A percentile compares a stretch with the other conserved stretches of the same genome.
phyloP scores from a whole-genome alignment of 2,329 filamentous ascomycete species.

The Cyphellophora europaea region DNA sequence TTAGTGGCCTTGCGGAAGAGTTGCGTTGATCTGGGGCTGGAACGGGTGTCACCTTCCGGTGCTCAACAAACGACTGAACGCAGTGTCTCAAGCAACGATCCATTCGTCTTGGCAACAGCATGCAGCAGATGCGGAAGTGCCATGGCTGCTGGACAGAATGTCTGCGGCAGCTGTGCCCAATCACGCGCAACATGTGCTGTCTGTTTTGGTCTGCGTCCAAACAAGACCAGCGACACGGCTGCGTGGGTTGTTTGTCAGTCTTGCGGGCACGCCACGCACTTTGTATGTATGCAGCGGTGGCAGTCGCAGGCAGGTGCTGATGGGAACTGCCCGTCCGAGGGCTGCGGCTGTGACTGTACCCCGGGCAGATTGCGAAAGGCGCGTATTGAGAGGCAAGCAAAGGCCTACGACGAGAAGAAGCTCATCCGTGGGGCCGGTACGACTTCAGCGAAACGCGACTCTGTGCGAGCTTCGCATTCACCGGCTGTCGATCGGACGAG shows the following conservation, averaged over 20 bases:
- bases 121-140: constrained; percentile 13
- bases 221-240: not conserved
- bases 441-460: constrained; percentile 33
- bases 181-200: constrained; percentile 33
- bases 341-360: constrained; percentile 52
- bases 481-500: constrained; percentile 36
- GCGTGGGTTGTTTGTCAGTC: constrained; percentile 49
- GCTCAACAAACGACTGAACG: not conserved
- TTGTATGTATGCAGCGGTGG: constrained; percentile 49
- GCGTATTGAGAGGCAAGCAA: constrained; percentile 27
- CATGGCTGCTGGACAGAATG: constrained; percentile 8
- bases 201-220: constrained; percentile 30
- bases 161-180: constrained; percentile 13
- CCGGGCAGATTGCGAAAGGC: constrained; percentile 36
- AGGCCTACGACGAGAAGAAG: constrained; percentile 17
- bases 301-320: constrained; percentile 39
- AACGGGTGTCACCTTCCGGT: not conserved
- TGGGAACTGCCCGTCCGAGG: constrained; percentile 49
- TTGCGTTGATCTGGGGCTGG: constrained; percentile 15
- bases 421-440: constrained; percentile 21
- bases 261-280: constrained; percentile 53
- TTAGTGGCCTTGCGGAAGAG: constrained; percentile 51
- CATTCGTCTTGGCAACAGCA: not conserved
- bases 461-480: constrained; percentile 34
- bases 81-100: not conserved